These are phyloP conservation scores for Nemania bipapillata DNA, from an alignment of 2,329 filamentous ascomycete genomes.

Conservation along the genomic window DNA sequence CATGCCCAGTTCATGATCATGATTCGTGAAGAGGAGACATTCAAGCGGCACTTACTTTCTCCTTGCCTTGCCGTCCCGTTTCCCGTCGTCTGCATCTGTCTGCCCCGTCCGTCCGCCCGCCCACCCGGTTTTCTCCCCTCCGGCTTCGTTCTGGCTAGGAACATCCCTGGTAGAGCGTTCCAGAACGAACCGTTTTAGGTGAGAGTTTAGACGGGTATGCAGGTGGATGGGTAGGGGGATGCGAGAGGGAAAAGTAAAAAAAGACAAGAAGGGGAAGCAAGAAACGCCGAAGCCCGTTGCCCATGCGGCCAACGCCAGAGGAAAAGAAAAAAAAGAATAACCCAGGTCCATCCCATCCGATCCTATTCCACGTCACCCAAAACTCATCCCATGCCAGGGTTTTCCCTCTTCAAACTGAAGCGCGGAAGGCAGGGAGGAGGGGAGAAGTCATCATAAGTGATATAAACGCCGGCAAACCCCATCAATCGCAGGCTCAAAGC, in stretches of 20 bases:
- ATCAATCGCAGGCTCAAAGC: not conserved
- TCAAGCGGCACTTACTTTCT: not conserved
- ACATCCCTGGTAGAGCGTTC: not conserved
- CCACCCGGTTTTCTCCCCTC: not conserved
- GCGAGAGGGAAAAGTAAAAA: not conserved
- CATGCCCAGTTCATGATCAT: conserved; percentile 30
- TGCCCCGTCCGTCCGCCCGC: not conserved
- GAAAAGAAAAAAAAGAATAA: not conserved
- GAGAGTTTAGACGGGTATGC: not conserved
- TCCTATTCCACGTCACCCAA: not conserved
- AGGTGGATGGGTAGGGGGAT: not conserved
- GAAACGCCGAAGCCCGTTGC: conserved; percentile 11
- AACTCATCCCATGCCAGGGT: not conserved
- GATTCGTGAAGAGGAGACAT: conserved; percentile 10
- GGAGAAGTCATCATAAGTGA: not conserved
- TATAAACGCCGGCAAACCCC: not conserved
- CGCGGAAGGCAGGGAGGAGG: not conserved
- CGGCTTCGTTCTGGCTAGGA: not conserved
- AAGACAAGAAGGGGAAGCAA: conserved; percentile 2
- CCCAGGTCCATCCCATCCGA: not conserved
- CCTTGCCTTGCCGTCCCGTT: conserved; percentile 2
- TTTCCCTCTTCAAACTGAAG: not conserved
- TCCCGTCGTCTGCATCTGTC: not conserved
- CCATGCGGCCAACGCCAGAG: not conserved
- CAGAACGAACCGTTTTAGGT: not conserved